Evolutionary conservation across 164 flowering plant genomes (phyloP).

Genomic region (Stephania cephalantha): DNA sequence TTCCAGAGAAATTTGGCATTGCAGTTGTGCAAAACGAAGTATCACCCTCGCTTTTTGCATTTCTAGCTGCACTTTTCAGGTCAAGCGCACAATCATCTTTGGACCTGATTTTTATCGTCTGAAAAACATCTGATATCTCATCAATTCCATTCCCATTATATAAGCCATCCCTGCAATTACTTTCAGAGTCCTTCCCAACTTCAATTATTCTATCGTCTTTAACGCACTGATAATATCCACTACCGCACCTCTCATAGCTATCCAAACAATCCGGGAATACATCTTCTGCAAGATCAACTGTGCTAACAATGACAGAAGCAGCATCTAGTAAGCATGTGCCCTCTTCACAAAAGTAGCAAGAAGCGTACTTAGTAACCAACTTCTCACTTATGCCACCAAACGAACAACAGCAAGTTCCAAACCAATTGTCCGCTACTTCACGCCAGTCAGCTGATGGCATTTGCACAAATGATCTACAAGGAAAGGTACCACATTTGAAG

Average conservation of each 20-base stretch:
- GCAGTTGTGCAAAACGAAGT: conserved; percentile 13
- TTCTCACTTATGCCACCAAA: conserved; percentile 94
- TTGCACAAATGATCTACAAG: conserved; percentile 57
- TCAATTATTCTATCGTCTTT: conserved; percentile 9
- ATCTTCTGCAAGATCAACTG: conserved; percentile 53
- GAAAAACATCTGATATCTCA: conserved; percentile 6
- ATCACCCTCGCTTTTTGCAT: conserved; percentile 9
- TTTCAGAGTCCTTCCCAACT: conserved; percentile 13
- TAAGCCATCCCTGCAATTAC: conserved; percentile 5
- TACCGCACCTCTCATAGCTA: conserved; percentile 5
- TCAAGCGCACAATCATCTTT: conserved; percentile 11
- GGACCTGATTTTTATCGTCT: conserved; percentile 8
- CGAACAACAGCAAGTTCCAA: conserved; percentile 92
- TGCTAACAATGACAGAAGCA: conserved; percentile 54
- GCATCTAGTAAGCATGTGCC: conserved; percentile 58
- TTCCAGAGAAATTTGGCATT: conserved; percentile 15
- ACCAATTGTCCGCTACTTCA: conserved; percentile 97
- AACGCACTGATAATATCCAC: conserved; percentile 12
- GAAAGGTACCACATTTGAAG: not conserved
- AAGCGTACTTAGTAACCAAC: conserved; percentile 55
- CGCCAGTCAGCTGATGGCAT: conserved; percentile 90
- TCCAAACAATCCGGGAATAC: conserved; percentile 23
- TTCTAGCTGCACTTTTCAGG: conserved; percentile 4
- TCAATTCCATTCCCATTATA: conserved; percentile 11
- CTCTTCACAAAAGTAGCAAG: conserved; percentile 40